These are phyloP conservation scores for Trichothecium sympodiale DNA, from an alignment of 2,329 filamentous ascomycete genomes.

Conservation along the genomic window DNA sequence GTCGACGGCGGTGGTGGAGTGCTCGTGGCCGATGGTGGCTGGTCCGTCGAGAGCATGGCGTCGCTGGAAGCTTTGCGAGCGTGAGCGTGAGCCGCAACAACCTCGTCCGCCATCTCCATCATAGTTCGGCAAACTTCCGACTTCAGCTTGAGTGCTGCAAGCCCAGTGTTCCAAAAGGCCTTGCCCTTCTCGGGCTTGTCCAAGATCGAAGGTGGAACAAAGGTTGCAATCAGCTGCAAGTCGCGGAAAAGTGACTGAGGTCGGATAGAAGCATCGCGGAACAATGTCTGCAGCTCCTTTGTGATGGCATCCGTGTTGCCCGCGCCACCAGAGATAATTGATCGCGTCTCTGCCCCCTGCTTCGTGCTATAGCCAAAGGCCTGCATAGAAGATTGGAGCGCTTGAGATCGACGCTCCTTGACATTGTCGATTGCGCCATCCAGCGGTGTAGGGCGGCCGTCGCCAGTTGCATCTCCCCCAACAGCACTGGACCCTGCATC, in stretches of 20 bases:
- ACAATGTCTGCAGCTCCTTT: constrained; percentile 54
- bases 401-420: constrained; percentile 54
- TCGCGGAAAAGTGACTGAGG: constrained; percentile 75
- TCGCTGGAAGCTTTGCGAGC: constrained; percentile 38
- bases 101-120: constrained; percentile 51
- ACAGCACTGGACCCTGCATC: constrained; percentile 22
- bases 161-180: constrained; percentile 81
- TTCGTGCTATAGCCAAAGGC: constrained; percentile 11
- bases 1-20: constrained; percentile 37
- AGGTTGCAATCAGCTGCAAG: constrained; percentile 61
- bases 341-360: constrained; percentile 37
- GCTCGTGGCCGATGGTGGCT: constrained; percentile 23
- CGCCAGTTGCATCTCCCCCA: constrained; percentile 20
- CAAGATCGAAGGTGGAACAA: constrained; percentile 48
- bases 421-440: constrained; percentile 61
- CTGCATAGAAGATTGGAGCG: constrained; percentile 19
- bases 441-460: constrained; percentile 33
- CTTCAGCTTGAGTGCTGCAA: constrained; percentile 82
- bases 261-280: constrained; percentile 57
- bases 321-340: constrained; percentile 35
- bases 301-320: constrained; percentile 55
- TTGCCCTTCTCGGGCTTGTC: constrained; percentile 57
- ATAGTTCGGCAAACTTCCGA: constrained; percentile 74
- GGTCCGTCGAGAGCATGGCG: constrained; percentile 13
- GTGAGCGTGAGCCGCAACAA: constrained; percentile 51